Percentiles rank a stretch among this genome's conserved stretches.
phyloP scores from a whole-genome alignment of 495 filamentous ascomycete genomes.

The Penicillium coprophilum region DNA sequence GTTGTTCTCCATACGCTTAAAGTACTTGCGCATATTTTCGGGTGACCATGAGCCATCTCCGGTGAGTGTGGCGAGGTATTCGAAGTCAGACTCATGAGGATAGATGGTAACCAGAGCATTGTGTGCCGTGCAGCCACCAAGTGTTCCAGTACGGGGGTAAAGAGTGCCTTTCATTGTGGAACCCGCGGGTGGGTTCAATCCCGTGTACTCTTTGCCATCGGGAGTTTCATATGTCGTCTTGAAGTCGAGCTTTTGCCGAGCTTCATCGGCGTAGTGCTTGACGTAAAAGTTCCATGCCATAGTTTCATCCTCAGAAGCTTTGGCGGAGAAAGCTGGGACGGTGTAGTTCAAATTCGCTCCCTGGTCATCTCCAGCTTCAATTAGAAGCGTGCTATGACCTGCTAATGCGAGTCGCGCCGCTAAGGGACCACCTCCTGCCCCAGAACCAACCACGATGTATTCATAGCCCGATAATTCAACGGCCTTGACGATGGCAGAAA shows the following conservation, averaged over 20 bases:
- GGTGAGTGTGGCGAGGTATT: slow-evolving; percentile 44
- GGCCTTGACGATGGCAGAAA: slow-evolving; percentile 27
- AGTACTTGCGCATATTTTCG: slow-evolving; percentile 47
- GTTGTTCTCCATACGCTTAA: slow-evolving; percentile 52
- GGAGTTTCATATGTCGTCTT: slow-evolving; percentile 47
- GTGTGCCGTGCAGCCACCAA: slow-evolving; percentile 49
- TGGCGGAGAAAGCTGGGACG: slow-evolving; percentile 40
- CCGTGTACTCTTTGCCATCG: slow-evolving; percentile 38
- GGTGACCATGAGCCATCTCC: slow-evolving; percentile 45
- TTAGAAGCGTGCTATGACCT: slow-evolving; percentile 58
- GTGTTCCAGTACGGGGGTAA: slow-evolving; percentile 49
- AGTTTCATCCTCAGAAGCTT: slow-evolving; percentile 40
- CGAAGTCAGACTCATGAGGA: slow-evolving; percentile 48
- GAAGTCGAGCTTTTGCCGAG: slow-evolving; percentile 40
- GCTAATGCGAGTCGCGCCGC: slow-evolving; percentile 61
- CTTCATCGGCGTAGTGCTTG: slow-evolving; percentile 44
- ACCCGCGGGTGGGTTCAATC: slow-evolving; percentile 39
- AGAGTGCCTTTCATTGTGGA: slow-evolving; percentile 42
- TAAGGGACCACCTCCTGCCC: slow-evolving; percentile 63
- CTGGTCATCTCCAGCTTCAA: slow-evolving; percentile 65
- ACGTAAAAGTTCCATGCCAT: slow-evolving; percentile 51
- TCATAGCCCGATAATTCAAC: slow-evolving; percentile 51
- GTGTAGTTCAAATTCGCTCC: slow-evolving; percentile 40
- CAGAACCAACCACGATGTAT: slow-evolving; percentile 66
- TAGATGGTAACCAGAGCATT: slow-evolving; percentile 48